These are phyloP conservation scores for Beta corolliflora DNA, from an alignment of 179 eudicot genomes.

Conservation along the genomic window DNA sequence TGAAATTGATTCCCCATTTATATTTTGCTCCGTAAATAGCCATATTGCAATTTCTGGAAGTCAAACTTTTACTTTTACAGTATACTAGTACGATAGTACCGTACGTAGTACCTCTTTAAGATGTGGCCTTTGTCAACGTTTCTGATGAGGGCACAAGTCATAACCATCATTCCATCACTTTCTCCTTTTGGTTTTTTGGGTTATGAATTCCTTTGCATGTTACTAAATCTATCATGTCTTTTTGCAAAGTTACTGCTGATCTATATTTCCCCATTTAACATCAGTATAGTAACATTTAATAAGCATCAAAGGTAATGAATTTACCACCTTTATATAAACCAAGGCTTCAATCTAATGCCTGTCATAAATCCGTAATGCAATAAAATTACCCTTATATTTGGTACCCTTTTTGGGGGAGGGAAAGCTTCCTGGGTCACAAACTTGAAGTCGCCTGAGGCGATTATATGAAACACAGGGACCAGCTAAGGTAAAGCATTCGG, in stretches of 20 bases:
- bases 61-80: background rate
- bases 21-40: too few species aligned
- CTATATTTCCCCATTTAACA: background rate
- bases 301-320: background rate
- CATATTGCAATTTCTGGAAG: background rate
- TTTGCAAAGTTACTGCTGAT: background rate
- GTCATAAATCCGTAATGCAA: background rate
- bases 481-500: background rate
- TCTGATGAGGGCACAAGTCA: background rate
- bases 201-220: background rate
- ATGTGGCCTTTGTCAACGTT: background rate
- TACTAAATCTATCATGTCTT: background rate
- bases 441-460: background rate
- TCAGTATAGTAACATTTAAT: background rate
- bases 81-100: background rate
- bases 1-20: too few species aligned
- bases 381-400: background rate
- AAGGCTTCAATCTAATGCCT: background rate
- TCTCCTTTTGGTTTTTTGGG: background rate
- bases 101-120: background rate
- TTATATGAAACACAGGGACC: constrained; percentile 1
- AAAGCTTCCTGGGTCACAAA: background rate
- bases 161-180: background rate
- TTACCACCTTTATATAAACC: background rate
- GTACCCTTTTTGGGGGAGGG: background rate